phyloP scores from a whole-genome alignment of 2,329 filamentous ascomycete species.

The Lasiodiplodia sp. region DNA sequence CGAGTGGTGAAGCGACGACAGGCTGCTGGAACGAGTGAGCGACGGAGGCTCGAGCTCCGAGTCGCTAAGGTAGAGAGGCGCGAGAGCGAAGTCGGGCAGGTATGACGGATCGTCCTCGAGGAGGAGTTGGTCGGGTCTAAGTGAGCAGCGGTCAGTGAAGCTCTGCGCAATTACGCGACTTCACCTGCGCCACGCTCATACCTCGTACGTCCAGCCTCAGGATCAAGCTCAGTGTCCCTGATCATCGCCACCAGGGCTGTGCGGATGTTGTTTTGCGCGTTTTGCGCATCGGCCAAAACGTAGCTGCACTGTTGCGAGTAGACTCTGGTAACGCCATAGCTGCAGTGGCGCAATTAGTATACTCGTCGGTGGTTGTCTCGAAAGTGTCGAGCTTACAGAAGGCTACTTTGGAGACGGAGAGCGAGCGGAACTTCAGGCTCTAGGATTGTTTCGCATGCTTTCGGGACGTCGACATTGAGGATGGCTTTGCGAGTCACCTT shows the following conservation, averaged over 20 bases:
- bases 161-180: background rate
- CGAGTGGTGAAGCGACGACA: conserved; percentile 8
- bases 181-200: conserved; percentile 50
- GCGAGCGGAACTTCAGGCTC: conserved; percentile 87
- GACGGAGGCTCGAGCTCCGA: conserved; percentile 49
- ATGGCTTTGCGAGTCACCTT: conserved; percentile 87
- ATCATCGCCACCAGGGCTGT: conserved; percentile 66
- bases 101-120: conserved; percentile 86
- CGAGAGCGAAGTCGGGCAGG: conserved; percentile 69
- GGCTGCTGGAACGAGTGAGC: conserved; percentile 32
- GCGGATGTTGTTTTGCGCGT: conserved; percentile 75
- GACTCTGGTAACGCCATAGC: conserved; percentile 77
- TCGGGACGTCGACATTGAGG: conserved; percentile 82
- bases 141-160: background rate
- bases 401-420: conserved; percentile 84
- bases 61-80: conserved; percentile 65
- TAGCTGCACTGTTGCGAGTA: conserved; percentile 89
- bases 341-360: conserved; percentile 28
- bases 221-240: conserved; percentile 69
- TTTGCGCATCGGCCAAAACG: conserved; percentile 80
- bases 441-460: conserved; percentile 88
- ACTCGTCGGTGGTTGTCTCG: background rate
- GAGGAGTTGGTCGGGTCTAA: conserved; percentile 76
- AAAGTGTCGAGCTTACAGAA: conserved; percentile 65
- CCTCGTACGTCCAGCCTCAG: conserved; percentile 75